Evolutionary conservation across 345 rosid genomes (phyloP), one percentile per base, ranked within the genome.

Genomic region (Chamaenerion angustifolium): DNA sequence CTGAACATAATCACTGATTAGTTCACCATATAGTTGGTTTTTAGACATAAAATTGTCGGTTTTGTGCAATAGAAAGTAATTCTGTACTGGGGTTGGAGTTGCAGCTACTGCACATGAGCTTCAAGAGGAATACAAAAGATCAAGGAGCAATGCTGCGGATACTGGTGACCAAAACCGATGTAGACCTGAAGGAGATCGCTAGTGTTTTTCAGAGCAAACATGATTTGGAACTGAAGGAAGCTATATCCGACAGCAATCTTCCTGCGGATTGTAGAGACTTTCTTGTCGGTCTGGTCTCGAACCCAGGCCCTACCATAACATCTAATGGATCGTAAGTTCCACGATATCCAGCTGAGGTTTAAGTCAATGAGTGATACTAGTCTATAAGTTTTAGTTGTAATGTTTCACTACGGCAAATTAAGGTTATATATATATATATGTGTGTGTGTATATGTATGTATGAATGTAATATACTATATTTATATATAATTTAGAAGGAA

Each of bases 251-350:
- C 40, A 66, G 59, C 61, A 57, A 69, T 11, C 56, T 61, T 16
- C 52, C 70, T 0, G 82, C 73, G 23, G 78, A 76, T 44, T 74
- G 66, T 66, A 65, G 76, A 66, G 82, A 80, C 19, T 75, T 79
- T 59, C 75, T 79, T 49, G 54, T 73, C 55, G 75, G 71, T 65
- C 61, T 71, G 49, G 68, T 68, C 45, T 16, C 64, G 42, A 69
- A 31, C 37, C 37, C 37, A 31, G 37, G 37, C 10, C 35, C 16
- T 25, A 46, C 11, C 11, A 16, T n/a, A 17, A 45, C 11, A 45
- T 44, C 14, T 44, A 44, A 44, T 44, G 6, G 14, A 47, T 44
- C 5, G 16, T 19, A 21, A 31, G 37, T 31, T 31, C 37, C 37
- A 5, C 37, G 10, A 8, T 31, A 31, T 31, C 8, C 6, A 31